Evolutionary conservation across 768 basidiomycete genomes (phyloP).

Genomic region (Russula olivacea): DNA sequence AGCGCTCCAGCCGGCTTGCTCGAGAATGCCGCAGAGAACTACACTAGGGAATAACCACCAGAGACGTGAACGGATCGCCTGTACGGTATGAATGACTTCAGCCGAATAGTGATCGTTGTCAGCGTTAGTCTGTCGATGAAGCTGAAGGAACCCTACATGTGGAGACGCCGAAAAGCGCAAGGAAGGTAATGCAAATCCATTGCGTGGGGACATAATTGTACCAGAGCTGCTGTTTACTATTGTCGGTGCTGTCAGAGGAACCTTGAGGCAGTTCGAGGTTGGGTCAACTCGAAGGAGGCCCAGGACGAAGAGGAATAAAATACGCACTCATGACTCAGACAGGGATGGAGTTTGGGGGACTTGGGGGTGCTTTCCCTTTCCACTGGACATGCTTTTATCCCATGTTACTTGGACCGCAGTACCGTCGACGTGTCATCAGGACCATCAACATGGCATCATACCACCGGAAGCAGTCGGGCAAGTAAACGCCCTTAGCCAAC

Average conservation of each 20-base stretch:
- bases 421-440: too few relatives aligned
- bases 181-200: conserved; percentile 31
- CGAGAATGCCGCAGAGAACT: conserved; percentile 14
- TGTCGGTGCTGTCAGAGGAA: conserved; percentile 9
- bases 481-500: too few relatives aligned
- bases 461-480: too few relatives aligned
- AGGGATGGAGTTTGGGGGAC: too few relatives aligned
- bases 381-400: too few relatives aligned
- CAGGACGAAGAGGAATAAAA: not conserved
- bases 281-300: not conserved
- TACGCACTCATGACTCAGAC: conserved; percentile 10
- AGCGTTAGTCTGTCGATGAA: too few relatives aligned
- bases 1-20: conserved; percentile 16
- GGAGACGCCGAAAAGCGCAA: too few relatives aligned
- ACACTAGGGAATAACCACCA: conserved; percentile 25
- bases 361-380: too few relatives aligned
- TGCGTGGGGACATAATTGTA: conserved; percentile 37
- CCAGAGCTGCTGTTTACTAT: not conserved
- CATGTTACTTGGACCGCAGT: too few relatives aligned
- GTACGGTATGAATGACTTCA: conserved; percentile 8
- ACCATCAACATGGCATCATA: too few relatives aligned
- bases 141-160: too few relatives aligned
- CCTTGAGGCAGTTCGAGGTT: not conserved
- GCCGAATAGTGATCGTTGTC: too few relatives aligned
- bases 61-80: conserved; percentile 31